These are phyloP conservation scores for Fragaria vesca DNA, from an alignment of 306 rosid genomes.

Conservation along the genomic window DNA sequence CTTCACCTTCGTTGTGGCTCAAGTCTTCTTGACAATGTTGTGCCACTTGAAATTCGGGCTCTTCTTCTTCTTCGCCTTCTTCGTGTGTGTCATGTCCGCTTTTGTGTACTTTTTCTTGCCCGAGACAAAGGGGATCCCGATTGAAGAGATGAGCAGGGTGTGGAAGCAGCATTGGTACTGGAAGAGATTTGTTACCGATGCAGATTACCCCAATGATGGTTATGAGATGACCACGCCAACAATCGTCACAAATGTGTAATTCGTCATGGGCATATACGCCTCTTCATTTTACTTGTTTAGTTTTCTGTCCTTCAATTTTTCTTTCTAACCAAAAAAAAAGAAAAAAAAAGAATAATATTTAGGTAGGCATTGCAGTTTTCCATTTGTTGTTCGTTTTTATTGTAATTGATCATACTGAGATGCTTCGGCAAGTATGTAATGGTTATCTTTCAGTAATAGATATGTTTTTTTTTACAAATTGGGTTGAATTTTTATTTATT, in stretches of 20 bases:
- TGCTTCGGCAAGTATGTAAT: too few species aligned
- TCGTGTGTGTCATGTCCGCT: constrained; percentile 60
- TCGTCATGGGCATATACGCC: background rate
- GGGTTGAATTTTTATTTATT: too few species aligned
- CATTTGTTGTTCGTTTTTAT: too few species aligned
- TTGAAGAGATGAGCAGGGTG: constrained; percentile 75
- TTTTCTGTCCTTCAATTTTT: background rate
- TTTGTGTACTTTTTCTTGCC: constrained; percentile 61
- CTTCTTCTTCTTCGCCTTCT: constrained; percentile 77
- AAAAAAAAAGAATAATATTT: too few species aligned
- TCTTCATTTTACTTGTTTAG: background rate
- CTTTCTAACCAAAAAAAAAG: too few species aligned
- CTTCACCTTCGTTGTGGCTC: constrained; percentile 77
- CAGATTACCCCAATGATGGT: constrained; percentile 33
- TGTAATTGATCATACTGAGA: too few species aligned
- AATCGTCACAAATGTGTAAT: constrained; percentile 32
- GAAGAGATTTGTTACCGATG: constrained; percentile 52
- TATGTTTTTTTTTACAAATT: too few species aligned
- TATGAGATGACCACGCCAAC: constrained; percentile 42
- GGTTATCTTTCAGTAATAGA: too few species aligned
- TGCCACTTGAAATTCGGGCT: constrained; percentile 89
- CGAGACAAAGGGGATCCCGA: constrained; percentile 85
- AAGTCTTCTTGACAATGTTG: constrained; percentile 68
- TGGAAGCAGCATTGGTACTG: constrained; percentile 67
- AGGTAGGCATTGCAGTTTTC: too few species aligned